These are phyloP conservation scores for Amanita molliuscula DNA, from an alignment of 768 basidiomycete genomes.

Conservation along the genomic window DNA sequence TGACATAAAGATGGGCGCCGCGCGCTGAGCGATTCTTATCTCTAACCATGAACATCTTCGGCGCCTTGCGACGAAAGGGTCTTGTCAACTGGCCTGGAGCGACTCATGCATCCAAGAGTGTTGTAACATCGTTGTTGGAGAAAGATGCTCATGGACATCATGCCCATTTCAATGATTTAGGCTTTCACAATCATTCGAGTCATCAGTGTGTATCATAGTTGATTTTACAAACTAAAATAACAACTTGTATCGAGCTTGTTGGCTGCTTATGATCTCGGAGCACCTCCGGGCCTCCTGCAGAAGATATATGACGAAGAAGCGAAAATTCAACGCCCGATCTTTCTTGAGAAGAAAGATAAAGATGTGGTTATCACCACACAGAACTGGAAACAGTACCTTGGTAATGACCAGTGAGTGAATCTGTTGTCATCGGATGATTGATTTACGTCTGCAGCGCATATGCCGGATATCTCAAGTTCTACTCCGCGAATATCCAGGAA, in stretches of 20 bases:
- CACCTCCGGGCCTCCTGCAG: conserved; percentile 31
- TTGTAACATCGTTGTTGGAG: conserved; percentile 33
- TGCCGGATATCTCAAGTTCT: conserved; percentile 25
- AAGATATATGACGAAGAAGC: conserved; percentile 37
- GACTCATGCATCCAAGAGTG: conserved; percentile 29
- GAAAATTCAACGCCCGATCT: conserved; percentile 27
- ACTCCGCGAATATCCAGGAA: conserved; percentile 26
- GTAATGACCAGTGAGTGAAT: conserved; percentile 31
- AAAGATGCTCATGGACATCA: conserved; percentile 40
- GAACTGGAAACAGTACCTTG: conserved; percentile 43
- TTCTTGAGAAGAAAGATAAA: conserved; percentile 23
- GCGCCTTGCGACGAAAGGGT: conserved; percentile 21
- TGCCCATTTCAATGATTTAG: conserved; percentile 32
- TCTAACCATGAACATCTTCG: conserved; percentile 10
- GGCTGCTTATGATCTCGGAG: conserved; percentile 48
- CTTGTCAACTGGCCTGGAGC: conserved; percentile 37
- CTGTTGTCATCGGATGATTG: not conserved
- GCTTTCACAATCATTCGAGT: conserved; percentile 48
- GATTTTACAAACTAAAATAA: not conserved
- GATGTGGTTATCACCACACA: conserved; percentile 24
- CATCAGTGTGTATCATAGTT: conserved; percentile 37
- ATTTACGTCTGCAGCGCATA: conserved; percentile 21
- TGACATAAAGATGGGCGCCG: not conserved
- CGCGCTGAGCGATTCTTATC: not conserved
- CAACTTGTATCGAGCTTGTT: conserved; percentile 26